Evolutionary conservation across 148 eudicot species (phyloP).

Genomic region (Cornus suecica): DNA sequence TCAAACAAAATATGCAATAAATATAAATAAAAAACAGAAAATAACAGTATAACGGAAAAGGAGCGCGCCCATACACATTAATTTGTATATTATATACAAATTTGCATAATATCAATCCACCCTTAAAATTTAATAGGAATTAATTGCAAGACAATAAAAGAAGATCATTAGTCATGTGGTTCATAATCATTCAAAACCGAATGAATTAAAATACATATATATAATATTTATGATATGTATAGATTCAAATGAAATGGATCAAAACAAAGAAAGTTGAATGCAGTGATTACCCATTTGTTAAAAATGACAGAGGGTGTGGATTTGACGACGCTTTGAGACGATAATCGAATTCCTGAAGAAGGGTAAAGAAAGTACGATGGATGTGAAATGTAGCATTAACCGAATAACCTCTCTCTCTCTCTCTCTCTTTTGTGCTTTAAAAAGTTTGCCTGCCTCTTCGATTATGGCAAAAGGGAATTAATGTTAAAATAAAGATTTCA

Average conservation of each 20-base stretch:
- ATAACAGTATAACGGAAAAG: background rate
- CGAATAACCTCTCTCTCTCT: background rate
- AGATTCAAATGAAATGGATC: slow-evolving; percentile 4
- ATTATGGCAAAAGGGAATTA: background rate
- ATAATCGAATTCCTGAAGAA: slow-evolving; percentile 1
- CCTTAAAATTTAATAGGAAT: background rate
- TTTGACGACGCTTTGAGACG: background rate
- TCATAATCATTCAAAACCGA: background rate
- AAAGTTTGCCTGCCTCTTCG: slow-evolving; percentile 16
- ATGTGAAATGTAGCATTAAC: background rate
- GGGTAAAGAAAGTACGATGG: background rate
- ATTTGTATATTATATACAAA: background rate
- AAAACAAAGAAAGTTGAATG: background rate
- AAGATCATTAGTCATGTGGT: background rate
- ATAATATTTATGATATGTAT: no score
- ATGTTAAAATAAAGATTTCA: no score
- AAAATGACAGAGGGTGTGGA: background rate
- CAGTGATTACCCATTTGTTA: slow-evolving; percentile 10
- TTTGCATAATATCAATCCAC: background rate
- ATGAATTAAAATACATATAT: background rate
- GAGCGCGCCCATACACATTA: no score
- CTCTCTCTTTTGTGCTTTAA: slow-evolving; percentile 14
- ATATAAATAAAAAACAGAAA: background rate
- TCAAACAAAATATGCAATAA: background rate
- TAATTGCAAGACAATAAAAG: background rate